These are phyloP conservation scores for Penicillium paneum DNA, from an alignment of 2,329 filamentous ascomycete species.

Conservation along the genomic window DNA sequence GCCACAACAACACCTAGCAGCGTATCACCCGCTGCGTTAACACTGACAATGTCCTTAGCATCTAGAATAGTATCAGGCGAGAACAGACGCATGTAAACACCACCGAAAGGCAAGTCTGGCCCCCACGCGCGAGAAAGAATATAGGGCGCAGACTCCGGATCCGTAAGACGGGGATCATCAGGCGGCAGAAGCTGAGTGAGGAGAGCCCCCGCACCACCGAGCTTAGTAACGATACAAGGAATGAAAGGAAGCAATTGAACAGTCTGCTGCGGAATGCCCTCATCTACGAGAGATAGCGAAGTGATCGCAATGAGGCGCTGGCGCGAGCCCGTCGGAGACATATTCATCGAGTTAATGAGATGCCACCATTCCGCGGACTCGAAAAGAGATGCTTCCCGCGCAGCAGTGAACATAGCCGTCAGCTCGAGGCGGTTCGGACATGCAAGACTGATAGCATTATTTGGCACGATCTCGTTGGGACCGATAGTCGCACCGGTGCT, in stretches of 20 bases:
- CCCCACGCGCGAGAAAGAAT: slow-evolving; percentile 64
- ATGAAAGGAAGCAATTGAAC: slow-evolving; percentile 86
- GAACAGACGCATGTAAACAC: slow-evolving; percentile 79
- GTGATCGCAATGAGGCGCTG: slow-evolving; percentile 70
- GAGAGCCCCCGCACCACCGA: slow-evolving; percentile 72
- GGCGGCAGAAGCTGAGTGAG: slow-evolving; percentile 66
- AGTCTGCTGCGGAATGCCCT: slow-evolving; percentile 77
- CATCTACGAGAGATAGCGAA: slow-evolving; percentile 64
- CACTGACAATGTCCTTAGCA: slow-evolving; percentile 69
- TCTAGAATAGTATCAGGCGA: slow-evolving; percentile 62
- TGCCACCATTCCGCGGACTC: slow-evolving; percentile 72
- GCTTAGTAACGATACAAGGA: slow-evolving; percentile 77
- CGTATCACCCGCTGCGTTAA: slow-evolving; percentile 93
- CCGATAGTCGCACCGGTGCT: slow-evolving; percentile 29
- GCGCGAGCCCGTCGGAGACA: slow-evolving; percentile 63
- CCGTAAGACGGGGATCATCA: slow-evolving; percentile 65
- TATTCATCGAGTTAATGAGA: slow-evolving; percentile 73
- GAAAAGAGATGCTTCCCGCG: slow-evolving; percentile 64
- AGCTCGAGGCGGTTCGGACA: slow-evolving; percentile 85
- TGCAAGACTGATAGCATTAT: slow-evolving; percentile 65
- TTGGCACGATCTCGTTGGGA: slow-evolving; percentile 52
- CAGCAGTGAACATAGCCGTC: slow-evolving; percentile 70
- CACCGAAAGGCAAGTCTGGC: slow-evolving; percentile 62
- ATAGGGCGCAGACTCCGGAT: slow-evolving; percentile 62
- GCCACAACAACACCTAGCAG: slow-evolving; percentile 83